Percentiles rank a stretch among this genome's conserved stretches.
These are phyloP conservation scores for Cavenderia fasciculata DNA, from an alignment of 78 protist species.

Conservation along the genomic window DNA sequence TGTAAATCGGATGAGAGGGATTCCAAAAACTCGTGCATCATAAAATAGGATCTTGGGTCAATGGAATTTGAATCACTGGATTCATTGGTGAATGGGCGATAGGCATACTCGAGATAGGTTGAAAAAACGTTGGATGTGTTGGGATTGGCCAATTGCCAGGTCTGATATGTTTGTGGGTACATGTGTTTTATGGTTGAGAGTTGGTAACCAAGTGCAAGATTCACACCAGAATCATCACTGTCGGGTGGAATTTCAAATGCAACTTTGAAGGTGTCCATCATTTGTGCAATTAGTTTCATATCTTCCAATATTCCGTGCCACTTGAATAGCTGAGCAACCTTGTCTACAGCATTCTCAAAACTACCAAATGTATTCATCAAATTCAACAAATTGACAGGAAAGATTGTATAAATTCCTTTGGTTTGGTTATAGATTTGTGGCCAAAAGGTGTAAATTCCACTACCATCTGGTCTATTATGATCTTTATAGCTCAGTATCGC, in stretches of 20 bases:
- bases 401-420: neutral
- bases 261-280: neutral
- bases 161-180: neutral
- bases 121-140: neutral
- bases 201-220: neutral
- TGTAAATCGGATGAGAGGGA: too few species aligned
- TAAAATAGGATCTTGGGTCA: slow-evolving; percentile 31
- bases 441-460: slow-evolving; percentile 9
- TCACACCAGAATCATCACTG: slow-evolving; percentile 7
- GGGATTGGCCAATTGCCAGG: neutral
- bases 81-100: neutral
- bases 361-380: neutral
- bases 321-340: neutral
- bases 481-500: neutral
- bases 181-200: neutral
- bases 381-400: neutral
- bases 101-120: neutral
- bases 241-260: slow-evolving; percentile 34
- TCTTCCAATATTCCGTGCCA: neutral
- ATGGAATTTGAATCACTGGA: neutral
- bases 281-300: neutral
- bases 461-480: neutral
- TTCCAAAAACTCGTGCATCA: neutral
- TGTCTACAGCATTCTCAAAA: neutral
- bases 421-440: slow-evolving; percentile 1